Base-by-base conservation (phyloP, 1,139 yeast genomes). In the Yamadazyma diospyri region DNA sequence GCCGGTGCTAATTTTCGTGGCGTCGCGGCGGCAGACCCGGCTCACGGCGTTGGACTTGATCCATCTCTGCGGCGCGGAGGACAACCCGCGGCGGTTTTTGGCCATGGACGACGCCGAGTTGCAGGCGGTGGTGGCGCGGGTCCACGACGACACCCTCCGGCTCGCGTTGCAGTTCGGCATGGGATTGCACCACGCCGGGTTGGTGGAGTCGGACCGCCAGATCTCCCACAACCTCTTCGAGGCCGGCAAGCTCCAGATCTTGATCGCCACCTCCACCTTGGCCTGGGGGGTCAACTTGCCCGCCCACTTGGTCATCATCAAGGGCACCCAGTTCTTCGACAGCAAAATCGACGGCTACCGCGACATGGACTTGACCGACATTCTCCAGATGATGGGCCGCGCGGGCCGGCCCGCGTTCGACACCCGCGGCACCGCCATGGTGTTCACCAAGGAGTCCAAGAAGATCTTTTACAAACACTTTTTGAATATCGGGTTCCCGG, bases 231-330 rank as follows among this genome's bases (percentile, higher is more conserved):
- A 78, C 45, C 61, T 92, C 23, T 92, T 92, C 59, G 95, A 88
- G 46, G 65, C 72, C 20, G 87, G 86, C 38, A 88, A 87, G 54
- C 80, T 92, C 31, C 98, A 92, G 61, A 81, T 92, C 37, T 69
- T 92, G 38, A 76, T 94, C 36, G 97, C 98, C 0, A 92, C 99
- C 0, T 84, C 96, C 14, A 92, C 98, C 1, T 71, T 94, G 46
- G 98, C 97, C 0, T 88, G 97, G 94, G 97, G 97, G 49, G 97
- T 92, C 25, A 92, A 92, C 51, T 69, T 92, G 42, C 97, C 97
- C 1, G 97, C 97, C 0, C 92, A 88, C 61, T 65, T 92, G 48
- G 98, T 92, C 6, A 78, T 92, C 32, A 85, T 92, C 42, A 92
- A 92, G 56, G 97, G 97, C 24, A 92, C 98, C 0, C 94, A 85